Conservation (phyloP, 2,329 filamentous ascomycete species). For the Stachybotrys echinatus region DNA sequence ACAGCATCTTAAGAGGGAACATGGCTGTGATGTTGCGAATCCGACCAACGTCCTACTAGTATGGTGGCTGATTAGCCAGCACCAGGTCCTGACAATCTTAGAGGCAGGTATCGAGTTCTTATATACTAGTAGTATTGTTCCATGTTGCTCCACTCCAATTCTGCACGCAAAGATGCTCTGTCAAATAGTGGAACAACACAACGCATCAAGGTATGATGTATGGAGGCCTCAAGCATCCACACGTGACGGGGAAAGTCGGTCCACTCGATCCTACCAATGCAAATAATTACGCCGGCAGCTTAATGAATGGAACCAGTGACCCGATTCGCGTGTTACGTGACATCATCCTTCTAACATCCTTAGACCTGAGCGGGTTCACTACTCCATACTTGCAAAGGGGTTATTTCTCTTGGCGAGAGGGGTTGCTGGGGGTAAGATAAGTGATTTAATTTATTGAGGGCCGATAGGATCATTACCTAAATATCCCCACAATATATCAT, state of each 20-base stretch:
- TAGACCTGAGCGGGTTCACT: no score
- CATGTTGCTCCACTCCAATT: not conserved
- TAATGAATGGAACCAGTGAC: no score
- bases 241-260: not conserved
- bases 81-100: not conserved
- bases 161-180: not conserved
- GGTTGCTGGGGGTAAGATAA: not conserved
- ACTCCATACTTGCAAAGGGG: not conserved
- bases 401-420: not conserved
- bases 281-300: no score
- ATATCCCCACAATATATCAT: no score
- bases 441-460: no score
- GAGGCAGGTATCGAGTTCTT: conserved; percentile 1
- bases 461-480: no score
- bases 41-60: not conserved
- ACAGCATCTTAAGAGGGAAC: not conserved
- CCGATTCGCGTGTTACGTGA: no score
- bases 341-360: not conserved
- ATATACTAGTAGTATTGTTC: not conserved
- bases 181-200: not conserved
- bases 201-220: not conserved
- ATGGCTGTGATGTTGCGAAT: conserved; percentile 1
- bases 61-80: not conserved
- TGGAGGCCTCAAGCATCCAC: not conserved
- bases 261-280: not conserved